phyloP scores from a whole-genome alignment of 768 basidiomycete genomes.

The Neoboletus brunneissimus region DNA sequence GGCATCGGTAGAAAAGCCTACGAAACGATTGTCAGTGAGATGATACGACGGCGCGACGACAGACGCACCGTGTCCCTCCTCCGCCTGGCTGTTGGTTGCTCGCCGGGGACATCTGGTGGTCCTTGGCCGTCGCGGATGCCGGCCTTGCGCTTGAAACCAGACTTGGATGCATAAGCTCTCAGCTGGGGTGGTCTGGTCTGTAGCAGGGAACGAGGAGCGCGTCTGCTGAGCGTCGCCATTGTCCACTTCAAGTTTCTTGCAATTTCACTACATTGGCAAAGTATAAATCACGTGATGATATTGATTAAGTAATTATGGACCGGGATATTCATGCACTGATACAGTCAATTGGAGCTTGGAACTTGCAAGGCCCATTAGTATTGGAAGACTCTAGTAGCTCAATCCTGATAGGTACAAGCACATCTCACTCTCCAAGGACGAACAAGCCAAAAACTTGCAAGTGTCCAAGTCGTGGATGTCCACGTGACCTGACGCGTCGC shows the following conservation, averaged over 20 bases:
- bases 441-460: not conserved
- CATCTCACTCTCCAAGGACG: not conserved
- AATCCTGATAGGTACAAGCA: too few relatives aligned
- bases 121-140: conserved; percentile 13
- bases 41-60: not conserved
- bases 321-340: not conserved
- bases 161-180: conserved; percentile 19
- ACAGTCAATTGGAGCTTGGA: not conserved
- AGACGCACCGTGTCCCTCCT: conserved; percentile 23
- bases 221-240: conserved; percentile 19
- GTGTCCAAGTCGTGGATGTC: not conserved
- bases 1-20: conserved; percentile 48
- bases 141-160: conserved; percentile 23
- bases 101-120: conserved; percentile 10
- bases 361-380: too few relatives aligned
- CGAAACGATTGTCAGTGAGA: not conserved
- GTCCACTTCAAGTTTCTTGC: not conserved
- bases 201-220: conserved; percentile 5
- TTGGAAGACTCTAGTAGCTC: not conserved
- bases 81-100: conserved; percentile 23
- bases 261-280: not conserved
- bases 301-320: not conserved
- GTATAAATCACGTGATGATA: conserved; percentile 6
- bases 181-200: not conserved
- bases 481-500: conserved; percentile 35